Percentiles rank a stretch among this genome's conserved stretches.
phyloP scores from a whole-genome alignment of 768 basidiomycete genomes.

The Hypsizygus marmoreus region DNA sequence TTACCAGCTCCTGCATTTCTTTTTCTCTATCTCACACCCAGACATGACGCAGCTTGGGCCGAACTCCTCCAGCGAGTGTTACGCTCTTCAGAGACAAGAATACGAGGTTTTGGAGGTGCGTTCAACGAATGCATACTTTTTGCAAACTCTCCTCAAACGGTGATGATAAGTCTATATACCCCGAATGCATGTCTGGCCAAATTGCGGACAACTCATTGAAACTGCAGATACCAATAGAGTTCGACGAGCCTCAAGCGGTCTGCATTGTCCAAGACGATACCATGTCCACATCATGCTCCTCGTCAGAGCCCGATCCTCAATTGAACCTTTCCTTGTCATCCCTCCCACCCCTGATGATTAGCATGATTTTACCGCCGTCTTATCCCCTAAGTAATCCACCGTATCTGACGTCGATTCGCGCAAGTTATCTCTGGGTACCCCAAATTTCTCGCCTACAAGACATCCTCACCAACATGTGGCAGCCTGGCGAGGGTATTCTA shows the following conservation, averaged over 20 bases:
- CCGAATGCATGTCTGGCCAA: constrained; percentile 60
- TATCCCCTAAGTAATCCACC: constrained; percentile 64
- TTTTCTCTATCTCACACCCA: no score
- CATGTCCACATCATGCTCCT: background rate
- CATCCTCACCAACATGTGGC: constrained; percentile 58
- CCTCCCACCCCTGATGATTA: constrained; percentile 66
- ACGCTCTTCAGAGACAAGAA: constrained; percentile 53
- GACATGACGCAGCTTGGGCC: no score
- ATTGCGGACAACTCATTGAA: constrained; percentile 42
- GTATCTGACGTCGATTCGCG: constrained; percentile 51
- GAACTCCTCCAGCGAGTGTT: constrained; percentile 25
- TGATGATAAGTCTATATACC: constrained; percentile 86
- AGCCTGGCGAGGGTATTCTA: constrained; percentile 58
- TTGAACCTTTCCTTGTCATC: constrained; percentile 41
- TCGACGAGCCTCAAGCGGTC: constrained; percentile 44
- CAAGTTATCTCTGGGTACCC: constrained; percentile 63
- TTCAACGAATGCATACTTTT: constrained; percentile 1
- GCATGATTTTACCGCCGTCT: constrained; percentile 48
- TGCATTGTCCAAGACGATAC: constrained; percentile 25
- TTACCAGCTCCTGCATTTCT: background rate
- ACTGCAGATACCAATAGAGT: constrained; percentile 68
- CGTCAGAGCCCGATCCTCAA: constrained; percentile 5
- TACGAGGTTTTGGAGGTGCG: constrained; percentile 63
- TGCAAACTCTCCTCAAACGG: background rate
- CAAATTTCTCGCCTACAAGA: constrained; percentile 35